phyloP scores from a whole-genome alignment of 2,329 filamentous ascomycete genomes.

The Fusarium hostae region DNA sequence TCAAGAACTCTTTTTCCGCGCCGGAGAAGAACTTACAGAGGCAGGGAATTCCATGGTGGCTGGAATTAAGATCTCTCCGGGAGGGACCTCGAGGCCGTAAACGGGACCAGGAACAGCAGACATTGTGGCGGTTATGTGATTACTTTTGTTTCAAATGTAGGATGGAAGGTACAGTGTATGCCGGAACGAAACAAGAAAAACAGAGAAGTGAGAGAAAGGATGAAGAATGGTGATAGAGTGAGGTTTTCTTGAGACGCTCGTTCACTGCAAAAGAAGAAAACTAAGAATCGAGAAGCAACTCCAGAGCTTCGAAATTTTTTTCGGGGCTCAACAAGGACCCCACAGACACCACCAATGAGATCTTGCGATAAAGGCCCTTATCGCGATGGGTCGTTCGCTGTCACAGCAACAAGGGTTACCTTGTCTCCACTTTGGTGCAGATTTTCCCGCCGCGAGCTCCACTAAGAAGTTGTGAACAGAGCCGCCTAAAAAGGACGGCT shows the following conservation, averaged over 20 bases:
- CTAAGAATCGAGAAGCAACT: constrained; percentile 36
- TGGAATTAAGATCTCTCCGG: constrained; percentile 84
- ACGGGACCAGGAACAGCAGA: constrained; percentile 77
- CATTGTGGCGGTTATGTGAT: constrained; percentile 56
- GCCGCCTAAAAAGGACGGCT: background rate
- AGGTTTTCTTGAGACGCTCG: constrained; percentile 30
- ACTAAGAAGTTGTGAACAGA: constrained; percentile 9
- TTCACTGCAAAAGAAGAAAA: constrained; percentile 39
- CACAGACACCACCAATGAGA: constrained; percentile 45
- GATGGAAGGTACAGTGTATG: constrained; percentile 1
- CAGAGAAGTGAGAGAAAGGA: constrained; percentile 17
- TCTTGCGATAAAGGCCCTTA: constrained; percentile 47
- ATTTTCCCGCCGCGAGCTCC: constrained; percentile 36
- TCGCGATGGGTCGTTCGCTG: constrained; percentile 45
- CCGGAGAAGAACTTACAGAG: constrained; percentile 70
- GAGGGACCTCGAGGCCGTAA: constrained; percentile 91
- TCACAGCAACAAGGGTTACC: constrained; percentile 48
- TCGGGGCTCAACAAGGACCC: constrained; percentile 35
- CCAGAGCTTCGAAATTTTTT: constrained; percentile 51
- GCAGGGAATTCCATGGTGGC: constrained; percentile 83
- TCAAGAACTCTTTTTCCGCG: background rate
- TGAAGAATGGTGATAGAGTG: constrained; percentile 30
- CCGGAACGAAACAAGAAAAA: constrained; percentile 12
- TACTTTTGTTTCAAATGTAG: background rate
- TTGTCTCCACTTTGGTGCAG: constrained; percentile 39